A percentile compares a stretch with the other conserved stretches of the same genome.
Evolutionary conservation across 2,329 filamentous ascomycete genomes (phyloP).

Genomic region (Huntiella decipiens): DNA sequence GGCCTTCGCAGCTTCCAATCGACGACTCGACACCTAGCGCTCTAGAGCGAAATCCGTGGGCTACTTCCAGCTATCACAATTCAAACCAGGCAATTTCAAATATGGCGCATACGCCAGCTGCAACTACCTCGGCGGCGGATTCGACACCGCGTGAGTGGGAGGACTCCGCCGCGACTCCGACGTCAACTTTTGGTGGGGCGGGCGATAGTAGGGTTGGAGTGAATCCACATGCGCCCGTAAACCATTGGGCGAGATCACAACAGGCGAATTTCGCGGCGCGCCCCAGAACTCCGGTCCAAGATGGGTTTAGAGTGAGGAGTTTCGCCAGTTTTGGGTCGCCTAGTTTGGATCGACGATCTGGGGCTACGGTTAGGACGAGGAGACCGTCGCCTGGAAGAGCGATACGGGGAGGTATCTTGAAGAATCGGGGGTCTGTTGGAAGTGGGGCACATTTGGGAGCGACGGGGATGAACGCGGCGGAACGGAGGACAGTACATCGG

Average conservation of each 20-base stretch:
- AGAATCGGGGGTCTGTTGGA: too few relatives aligned
- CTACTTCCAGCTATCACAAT: neutral
- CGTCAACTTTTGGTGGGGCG: neutral
- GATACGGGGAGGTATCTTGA: too few relatives aligned
- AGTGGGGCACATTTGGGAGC: too few relatives aligned
- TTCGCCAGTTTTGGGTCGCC: conserved; percentile 10
- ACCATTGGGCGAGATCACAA: too few relatives aligned
- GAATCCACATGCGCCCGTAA: too few relatives aligned
- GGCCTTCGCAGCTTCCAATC: conserved; percentile 8
- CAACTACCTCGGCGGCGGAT: neutral
- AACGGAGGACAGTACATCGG: neutral
- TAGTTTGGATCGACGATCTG: neutral
- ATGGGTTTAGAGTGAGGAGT: conserved; percentile 10
- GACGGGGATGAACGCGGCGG: too few relatives aligned
- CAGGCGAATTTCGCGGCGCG: neutral
- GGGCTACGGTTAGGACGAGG: too few relatives aligned
- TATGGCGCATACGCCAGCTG: neutral
- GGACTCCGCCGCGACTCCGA: neutral
- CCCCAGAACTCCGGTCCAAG: neutral
- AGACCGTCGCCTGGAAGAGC: too few relatives aligned
- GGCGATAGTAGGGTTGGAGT: neutral
- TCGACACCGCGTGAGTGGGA: neutral
- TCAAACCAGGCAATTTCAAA: too few relatives aligned
- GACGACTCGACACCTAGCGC: conserved; percentile 6
- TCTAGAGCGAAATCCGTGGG: conserved; percentile 9